Evolutionary conservation across 257 asterid genomes (phyloP).

Genomic region (Petunia secreta): DNA sequence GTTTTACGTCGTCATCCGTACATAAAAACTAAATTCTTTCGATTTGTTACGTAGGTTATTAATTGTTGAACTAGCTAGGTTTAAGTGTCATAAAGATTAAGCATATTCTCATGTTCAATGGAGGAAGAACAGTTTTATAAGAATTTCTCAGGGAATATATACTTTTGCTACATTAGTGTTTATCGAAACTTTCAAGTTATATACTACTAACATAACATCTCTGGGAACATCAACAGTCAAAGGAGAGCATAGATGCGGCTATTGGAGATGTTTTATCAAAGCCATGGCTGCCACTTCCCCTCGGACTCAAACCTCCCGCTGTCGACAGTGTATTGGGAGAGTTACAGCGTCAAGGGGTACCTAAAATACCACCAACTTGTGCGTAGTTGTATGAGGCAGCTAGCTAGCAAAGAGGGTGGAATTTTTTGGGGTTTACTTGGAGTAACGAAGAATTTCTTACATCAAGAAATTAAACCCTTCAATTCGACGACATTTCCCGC

Average conservation of each 20-base stretch:
- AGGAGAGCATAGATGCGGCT: conserved; percentile 94
- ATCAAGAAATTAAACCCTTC: conserved; percentile 27
- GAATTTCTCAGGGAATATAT: no score
- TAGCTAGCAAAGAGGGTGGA: not conserved
- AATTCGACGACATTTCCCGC: conserved; percentile 78
- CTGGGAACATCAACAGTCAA: conserved; percentile 50
- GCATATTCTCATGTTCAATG: not conserved
- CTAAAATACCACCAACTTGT: conserved; percentile 75
- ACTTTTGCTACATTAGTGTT: not conserved
- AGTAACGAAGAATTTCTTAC: not conserved
- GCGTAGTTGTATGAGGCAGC: conserved; percentile 27
- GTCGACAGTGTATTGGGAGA: conserved; percentile 76
- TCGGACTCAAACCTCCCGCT: conserved; percentile 88
- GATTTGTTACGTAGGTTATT: no score
- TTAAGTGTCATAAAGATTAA: no score
- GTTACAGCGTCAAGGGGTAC: conserved; percentile 78
- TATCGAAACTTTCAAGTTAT: not conserved
- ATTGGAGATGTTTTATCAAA: conserved; percentile 83
- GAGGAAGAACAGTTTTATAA: no score
- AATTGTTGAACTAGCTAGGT: no score
- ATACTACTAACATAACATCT: not conserved
- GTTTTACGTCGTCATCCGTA: no score
- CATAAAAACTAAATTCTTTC: no score
- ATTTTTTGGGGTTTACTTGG: conserved; percentile 10
- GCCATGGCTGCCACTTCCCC: conserved; percentile 97